Evolutionary conservation across 768 basidiomycete species (phyloP).

Genomic region (Pleurotus pulmonarius): DNA sequence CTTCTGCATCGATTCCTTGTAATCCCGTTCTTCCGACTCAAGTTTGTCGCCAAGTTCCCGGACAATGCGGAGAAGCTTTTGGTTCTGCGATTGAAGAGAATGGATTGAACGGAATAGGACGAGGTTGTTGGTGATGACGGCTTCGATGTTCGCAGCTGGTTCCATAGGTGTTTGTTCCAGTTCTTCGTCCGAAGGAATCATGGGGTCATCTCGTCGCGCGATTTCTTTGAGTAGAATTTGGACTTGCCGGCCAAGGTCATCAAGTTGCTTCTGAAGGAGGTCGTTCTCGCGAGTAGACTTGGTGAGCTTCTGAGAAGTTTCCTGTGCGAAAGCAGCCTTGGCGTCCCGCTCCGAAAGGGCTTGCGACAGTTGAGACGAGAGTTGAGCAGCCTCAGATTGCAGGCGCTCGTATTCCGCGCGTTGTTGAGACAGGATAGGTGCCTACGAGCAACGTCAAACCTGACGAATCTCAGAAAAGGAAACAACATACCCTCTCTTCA

Average conservation of each 20-base stretch:
- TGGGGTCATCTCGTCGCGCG: constrained; percentile 78
- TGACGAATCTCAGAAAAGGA: constrained; percentile 3
- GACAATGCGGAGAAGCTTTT: constrained; percentile 79
- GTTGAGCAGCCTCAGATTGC: constrained; percentile 72
- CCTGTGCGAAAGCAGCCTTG: constrained; percentile 49
- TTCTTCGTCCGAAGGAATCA: constrained; percentile 70
- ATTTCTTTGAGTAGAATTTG: constrained; percentile 77
- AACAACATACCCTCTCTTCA: constrained; percentile 71
- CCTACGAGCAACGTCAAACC: constrained; percentile 41
- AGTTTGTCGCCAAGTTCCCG: constrained; percentile 81
- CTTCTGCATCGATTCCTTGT: constrained; percentile 61
- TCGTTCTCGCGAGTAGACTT: constrained; percentile 60
- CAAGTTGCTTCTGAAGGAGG: constrained; percentile 70
- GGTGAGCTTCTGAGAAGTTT: constrained; percentile 57
- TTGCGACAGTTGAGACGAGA: constrained; percentile 75
- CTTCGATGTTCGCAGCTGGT: constrained; percentile 57
- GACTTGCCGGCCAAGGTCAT: constrained; percentile 83
- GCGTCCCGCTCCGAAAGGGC: constrained; percentile 75
- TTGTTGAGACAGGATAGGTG: constrained; percentile 88
- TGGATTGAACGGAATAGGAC: constrained; percentile 82
- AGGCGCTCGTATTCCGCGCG: constrained; percentile 85
- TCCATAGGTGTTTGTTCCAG: constrained; percentile 36
- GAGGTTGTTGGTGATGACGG: constrained; percentile 84
- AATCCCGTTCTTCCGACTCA: constrained; percentile 81
- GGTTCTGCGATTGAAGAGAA: constrained; percentile 87